Conservation (phyloP, 345 rosid species). For the Boechera stricta region DNA sequence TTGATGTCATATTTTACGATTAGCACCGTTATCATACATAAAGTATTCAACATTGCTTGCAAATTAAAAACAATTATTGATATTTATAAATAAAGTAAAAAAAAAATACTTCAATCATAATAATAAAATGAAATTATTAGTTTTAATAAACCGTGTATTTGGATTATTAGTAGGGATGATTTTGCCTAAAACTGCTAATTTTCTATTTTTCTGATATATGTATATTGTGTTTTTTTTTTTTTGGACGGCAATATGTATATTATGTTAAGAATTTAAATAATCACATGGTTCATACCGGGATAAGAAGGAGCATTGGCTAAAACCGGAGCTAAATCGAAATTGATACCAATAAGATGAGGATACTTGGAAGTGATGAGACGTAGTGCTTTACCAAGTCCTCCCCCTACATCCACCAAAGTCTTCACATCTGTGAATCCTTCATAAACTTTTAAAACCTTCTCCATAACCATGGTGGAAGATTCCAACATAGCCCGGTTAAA, state of each 20-base stretch:
- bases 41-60: no score
- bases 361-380: constrained; percentile 51
- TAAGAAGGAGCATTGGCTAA: constrained; percentile 42
- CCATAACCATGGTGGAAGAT: constrained; percentile 48
- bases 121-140: no score
- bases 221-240: background rate
- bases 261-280: background rate
- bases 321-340: constrained; percentile 50
- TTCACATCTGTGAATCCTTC: constrained; percentile 56
- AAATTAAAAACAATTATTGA: no score
- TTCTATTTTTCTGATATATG: background rate
- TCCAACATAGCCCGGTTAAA: constrained; percentile 57
- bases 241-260: background rate
- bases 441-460: constrained; percentile 49
- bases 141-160: no score
- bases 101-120: no score
- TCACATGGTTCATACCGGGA: background rate
- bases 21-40: background rate
- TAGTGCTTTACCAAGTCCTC: constrained; percentile 46
- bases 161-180: background rate
- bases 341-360: constrained; percentile 52
- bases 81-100: no score
- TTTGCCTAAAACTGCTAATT: background rate
- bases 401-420: constrained; percentile 45
- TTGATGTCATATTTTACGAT: background rate